Percentiles rank a stretch among this genome's conserved stretches.
phyloP scores from a whole-genome alignment of 2,329 filamentous ascomycete genomes.

The Oidium heveae region DNA sequence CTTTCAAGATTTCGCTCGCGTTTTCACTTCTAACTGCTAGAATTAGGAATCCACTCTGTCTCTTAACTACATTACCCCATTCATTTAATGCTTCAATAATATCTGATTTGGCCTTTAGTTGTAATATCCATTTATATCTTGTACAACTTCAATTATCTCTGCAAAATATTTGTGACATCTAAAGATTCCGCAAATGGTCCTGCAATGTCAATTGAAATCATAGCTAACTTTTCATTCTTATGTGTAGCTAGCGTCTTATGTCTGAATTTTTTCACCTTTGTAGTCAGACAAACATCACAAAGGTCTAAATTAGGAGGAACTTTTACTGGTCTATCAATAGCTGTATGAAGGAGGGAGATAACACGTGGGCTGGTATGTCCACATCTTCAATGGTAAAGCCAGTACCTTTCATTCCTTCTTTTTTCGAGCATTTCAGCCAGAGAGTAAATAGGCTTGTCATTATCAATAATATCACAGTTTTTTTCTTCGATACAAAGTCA shows the following conservation, averaged over 20 bases:
- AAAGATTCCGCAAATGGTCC: too few species aligned
- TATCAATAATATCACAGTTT: too few species aligned
- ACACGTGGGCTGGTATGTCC: background rate
- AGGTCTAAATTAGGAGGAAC: background rate
- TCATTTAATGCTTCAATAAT: background rate
- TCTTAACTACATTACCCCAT: too few species aligned
- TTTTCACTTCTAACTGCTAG: background rate
- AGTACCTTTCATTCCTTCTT: background rate
- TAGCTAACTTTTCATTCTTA: background rate
- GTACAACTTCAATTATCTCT: background rate
- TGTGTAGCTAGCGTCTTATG: background rate
- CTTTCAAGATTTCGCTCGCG: background rate
- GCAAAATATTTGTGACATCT: background rate
- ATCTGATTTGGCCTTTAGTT: background rate
- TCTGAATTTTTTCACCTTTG: too few species aligned
- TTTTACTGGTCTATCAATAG: background rate
- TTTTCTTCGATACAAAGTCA: too few species aligned
- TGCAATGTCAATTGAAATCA: too few species aligned
- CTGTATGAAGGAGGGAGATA: background rate
- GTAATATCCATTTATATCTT: background rate
- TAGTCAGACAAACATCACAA: background rate
- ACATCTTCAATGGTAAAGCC: background rate
- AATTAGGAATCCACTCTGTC: background rate
- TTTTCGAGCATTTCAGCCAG: background rate
- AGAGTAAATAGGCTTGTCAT: background rate